A percentile compares a stretch with the other conserved stretches of the same genome.
These are phyloP conservation scores for Trichoderma gamsii DNA, from an alignment of 495 filamentous ascomycete species.

Conservation along the genomic window DNA sequence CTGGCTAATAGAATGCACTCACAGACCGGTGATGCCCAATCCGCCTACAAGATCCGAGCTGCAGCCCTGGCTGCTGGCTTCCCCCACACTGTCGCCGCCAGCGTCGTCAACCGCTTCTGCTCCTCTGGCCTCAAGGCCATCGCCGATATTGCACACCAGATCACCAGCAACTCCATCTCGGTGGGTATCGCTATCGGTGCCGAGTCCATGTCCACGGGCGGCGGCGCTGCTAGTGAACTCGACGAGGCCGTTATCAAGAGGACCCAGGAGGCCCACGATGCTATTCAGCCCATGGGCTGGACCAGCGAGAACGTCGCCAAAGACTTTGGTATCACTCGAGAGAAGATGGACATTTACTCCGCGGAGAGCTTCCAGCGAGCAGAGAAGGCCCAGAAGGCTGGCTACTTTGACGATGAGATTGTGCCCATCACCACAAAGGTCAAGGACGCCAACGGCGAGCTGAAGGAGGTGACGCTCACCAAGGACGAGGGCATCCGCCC, in stretches of 20 bases:
- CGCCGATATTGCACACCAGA: conserved; percentile 90
- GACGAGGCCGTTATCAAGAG: conserved; percentile 66
- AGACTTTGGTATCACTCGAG: conserved; percentile 79
- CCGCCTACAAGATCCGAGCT: conserved; percentile 83
- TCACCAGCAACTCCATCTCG: conserved; percentile 73
- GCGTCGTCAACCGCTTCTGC: conserved; percentile 90
- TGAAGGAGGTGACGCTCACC: conserved; percentile 67
- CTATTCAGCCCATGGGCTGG: conserved; percentile 94
- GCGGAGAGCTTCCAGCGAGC: conserved; percentile 81
- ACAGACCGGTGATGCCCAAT: conserved; percentile 78
- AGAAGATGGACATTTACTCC: conserved; percentile 76
- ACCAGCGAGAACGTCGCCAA: conserved; percentile 93
- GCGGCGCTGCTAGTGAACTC: conserved; percentile 63
- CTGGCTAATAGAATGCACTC: background rate
- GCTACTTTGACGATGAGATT: conserved; percentile 93
- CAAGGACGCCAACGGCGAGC: conserved; percentile 77
- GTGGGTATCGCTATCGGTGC: conserved; percentile 81
- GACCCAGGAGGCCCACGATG: conserved; percentile 72
- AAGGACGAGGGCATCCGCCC: conserved; percentile 84
- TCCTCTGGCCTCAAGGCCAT: conserved; percentile 91
- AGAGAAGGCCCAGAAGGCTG: conserved; percentile 85
- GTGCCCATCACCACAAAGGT: conserved; percentile 72
- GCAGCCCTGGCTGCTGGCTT: conserved; percentile 87
- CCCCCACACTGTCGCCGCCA: conserved; percentile 79
- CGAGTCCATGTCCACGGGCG: conserved; percentile 69